Evolutionary conservation across 768 basidiomycete genomes (phyloP).

Genomic region (Xerocomellus chrysenteron): DNA sequence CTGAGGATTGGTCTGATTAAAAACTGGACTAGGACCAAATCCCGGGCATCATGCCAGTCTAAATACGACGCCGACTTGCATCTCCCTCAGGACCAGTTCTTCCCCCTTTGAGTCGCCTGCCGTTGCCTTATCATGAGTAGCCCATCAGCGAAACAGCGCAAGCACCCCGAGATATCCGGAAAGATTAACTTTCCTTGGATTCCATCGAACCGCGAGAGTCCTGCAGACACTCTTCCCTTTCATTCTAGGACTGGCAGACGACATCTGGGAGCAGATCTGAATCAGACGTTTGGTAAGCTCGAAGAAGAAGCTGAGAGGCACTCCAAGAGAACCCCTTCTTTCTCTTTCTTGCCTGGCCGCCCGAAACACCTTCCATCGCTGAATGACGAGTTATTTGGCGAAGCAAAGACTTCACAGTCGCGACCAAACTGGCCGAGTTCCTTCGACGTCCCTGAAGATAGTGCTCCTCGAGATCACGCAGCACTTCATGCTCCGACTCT

Average conservation of each 20-base stretch:
- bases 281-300: conserved; percentile 2
- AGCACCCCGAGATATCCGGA: not conserved
- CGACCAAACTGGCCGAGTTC: conserved; percentile 24
- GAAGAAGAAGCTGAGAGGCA: conserved; percentile 8
- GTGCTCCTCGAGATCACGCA: conserved; percentile 15
- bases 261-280: not conserved
- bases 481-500: conserved; percentile 5
- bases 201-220: not conserved
- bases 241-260: not conserved
- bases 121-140: conserved; percentile 5
- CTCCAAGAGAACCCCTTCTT: conserved; percentile 7
- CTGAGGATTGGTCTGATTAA: conserved; percentile 14
- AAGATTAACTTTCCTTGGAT: not conserved
- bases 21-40: conserved; percentile 6
- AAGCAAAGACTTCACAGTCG: conserved; percentile 26
- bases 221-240: not conserved
- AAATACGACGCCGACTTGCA: not conserved
- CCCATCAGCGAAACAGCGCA: conserved; percentile 8
- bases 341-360: conserved; percentile 18
- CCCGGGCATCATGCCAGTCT: not conserved
- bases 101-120: not conserved
- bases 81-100: not conserved
- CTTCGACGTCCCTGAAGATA: conserved; percentile 22
- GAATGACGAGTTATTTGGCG: conserved; percentile 25
- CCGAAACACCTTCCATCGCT: conserved; percentile 13